Evolutionary conservation across 345 rosid genomes (phyloP), one percentile per base, ranked within the genome.

Genomic region (Stellera chamaejasme): DNA sequence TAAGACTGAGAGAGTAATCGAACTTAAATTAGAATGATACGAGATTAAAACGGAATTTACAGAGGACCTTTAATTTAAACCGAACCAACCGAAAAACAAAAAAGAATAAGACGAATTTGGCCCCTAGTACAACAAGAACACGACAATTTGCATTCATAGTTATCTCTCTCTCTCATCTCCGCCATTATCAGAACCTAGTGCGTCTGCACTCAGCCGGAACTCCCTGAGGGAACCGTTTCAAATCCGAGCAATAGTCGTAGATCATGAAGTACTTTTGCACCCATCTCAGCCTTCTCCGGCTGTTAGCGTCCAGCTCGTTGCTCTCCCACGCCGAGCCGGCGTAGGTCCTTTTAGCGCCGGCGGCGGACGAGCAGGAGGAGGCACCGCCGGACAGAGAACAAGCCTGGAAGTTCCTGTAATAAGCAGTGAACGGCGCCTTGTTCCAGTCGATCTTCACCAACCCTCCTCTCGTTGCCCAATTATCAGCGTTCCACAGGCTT

Each of bases 391-490:
- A 61, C 16, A 62, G 57, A 4, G 65, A 45, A 11, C 75, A 79
- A 44, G 75, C 67, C 0, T 67, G 75, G 67, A 77, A 79, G 56
- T 79, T 81, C 42, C 85, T 70, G 55, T 77, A 82, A 43, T 75
- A 82, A 13, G 88, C 88, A 9, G 79, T 77, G 45, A 82, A 82
- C 11, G 88, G 85, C 48, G 88, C 88, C 14, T 77, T 79, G 0
- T 79, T 42, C 88, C 85, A 82, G 59, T 82, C 85, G 4, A 85
- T 79, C 56, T 82, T 79, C 23, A 79, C 81, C 66, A 82, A 48
- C 52, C 88, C 88, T 12, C 84, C 84, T 62, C 88, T 70, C 6
- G 87, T 82, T 6, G 84, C 82, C 88, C 88, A 82, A 11, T 77
- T 82, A 59, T 82, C 88, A 4, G 80, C 84, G 39, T 82, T 75